A percentile compares a stretch with the other conserved stretches of the same genome.
phyloP scores from a whole-genome alignment of 768 basidiomycete species.

The Amanita pseudoporphyria region DNA sequence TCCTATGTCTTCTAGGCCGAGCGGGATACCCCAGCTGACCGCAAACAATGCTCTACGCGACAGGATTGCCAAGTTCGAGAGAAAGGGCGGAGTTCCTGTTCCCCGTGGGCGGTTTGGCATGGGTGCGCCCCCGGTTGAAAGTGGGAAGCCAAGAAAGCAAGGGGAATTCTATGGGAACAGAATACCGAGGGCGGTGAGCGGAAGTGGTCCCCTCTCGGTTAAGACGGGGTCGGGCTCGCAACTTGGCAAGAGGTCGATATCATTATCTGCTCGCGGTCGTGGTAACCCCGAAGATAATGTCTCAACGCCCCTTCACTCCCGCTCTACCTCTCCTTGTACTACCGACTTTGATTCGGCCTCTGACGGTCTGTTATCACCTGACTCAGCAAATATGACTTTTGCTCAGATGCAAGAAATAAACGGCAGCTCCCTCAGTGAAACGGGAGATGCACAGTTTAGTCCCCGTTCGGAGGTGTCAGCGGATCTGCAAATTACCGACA shows the following conservation, averaged over 20 bases:
- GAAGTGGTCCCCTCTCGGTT: no score
- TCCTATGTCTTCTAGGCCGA: slow-evolving; percentile 15
- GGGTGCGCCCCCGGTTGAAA: slow-evolving; percentile 49
- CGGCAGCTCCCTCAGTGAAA: neutral
- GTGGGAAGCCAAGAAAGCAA: slow-evolving; percentile 37
- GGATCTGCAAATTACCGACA: neutral
- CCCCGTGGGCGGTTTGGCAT: slow-evolving; percentile 70
- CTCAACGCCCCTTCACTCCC: slow-evolving; percentile 1
- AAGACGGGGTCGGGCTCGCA: slow-evolving; percentile 10
- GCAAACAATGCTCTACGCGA: slow-evolving; percentile 33
- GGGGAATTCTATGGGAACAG: slow-evolving; percentile 72
- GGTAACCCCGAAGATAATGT: neutral
- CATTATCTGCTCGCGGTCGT: neutral
- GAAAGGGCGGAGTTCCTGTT: slow-evolving; percentile 64
- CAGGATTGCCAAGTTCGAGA: slow-evolving; percentile 76
- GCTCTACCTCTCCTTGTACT: slow-evolving; percentile 1
- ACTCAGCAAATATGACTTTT: neutral
- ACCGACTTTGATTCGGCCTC: neutral
- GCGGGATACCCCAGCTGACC: slow-evolving; percentile 20
- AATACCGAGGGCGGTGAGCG: slow-evolving; percentile 32
- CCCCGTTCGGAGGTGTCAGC: neutral
- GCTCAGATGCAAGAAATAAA: neutral
- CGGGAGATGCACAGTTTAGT: neutral
- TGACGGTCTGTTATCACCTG: slow-evolving; percentile 3
- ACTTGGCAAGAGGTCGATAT: slow-evolving; percentile 1